phyloP scores from a whole-genome alignment of 2,329 filamentous ascomycete genomes.

The Diaporthe citriasiana region DNA sequence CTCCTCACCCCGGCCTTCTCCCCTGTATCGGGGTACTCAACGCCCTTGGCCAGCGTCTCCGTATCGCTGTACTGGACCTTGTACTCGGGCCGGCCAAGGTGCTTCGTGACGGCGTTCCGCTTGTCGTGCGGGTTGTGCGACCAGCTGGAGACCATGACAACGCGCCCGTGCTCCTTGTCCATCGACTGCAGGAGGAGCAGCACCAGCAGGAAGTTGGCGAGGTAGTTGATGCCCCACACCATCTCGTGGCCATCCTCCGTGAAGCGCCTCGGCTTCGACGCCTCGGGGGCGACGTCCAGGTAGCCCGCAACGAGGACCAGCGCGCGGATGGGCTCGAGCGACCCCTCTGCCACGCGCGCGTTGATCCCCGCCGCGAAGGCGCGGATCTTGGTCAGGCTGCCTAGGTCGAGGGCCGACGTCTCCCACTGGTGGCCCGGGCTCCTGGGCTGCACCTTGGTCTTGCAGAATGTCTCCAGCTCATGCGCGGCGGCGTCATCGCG shows the following conservation, averaged over 20 bases:
- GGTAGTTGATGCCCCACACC: conserved; percentile 46
- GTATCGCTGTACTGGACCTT: conserved; percentile 45
- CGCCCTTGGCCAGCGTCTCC: conserved; percentile 47
- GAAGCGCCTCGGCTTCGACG: conserved; percentile 34
- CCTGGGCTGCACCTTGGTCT: conserved; percentile 28
- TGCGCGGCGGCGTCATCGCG: conserved; percentile 52
- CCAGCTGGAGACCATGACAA: conserved; percentile 45
- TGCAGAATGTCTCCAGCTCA: conserved; percentile 47
- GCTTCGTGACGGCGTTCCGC: conserved; percentile 4
- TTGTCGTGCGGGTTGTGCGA: conserved; percentile 28
- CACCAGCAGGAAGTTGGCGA: conserved; percentile 47
- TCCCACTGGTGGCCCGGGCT: conserved; percentile 49
- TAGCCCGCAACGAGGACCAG: conserved; percentile 55
- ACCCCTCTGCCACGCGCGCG: conserved; percentile 48
- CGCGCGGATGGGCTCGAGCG: conserved; percentile 55
- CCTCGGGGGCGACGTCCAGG: conserved; percentile 46
- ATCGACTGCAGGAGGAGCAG: conserved; percentile 47
- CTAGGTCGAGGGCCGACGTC: conserved; percentile 52
- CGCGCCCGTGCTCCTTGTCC: conserved; percentile 43
- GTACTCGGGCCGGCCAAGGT: conserved; percentile 17
- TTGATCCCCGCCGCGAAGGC: conserved; percentile 50
- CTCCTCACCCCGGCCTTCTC: conserved; percentile 45
- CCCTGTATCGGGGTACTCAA: conserved; percentile 44
- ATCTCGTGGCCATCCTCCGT: conserved; percentile 41
- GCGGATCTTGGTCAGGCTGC: conserved; percentile 49